phyloP scores from a whole-genome alignment of 2,329 filamentous ascomycete genomes.

The Curvularia lunata region DNA sequence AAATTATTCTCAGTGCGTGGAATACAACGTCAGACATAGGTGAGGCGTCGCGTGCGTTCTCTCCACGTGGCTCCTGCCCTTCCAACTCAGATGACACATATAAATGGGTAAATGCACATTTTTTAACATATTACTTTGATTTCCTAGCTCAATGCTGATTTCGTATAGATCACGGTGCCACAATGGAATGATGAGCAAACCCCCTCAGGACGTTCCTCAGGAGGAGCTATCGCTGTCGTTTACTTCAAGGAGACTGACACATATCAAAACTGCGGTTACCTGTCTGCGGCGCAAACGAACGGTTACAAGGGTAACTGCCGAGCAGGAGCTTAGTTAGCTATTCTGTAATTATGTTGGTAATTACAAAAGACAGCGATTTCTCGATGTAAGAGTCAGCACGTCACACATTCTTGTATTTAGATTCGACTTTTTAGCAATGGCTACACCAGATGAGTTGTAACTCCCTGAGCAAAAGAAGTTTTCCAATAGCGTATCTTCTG shows the following conservation, averaged over 20 bases:
- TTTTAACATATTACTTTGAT: background rate
- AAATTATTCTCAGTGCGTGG: background rate
- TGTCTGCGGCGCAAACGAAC: background rate
- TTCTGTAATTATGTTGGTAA: background rate
- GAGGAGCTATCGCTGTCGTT: slow-evolving; percentile 8
- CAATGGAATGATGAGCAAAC: background rate
- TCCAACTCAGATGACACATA: slow-evolving; percentile 7
- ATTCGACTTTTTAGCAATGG: background rate
- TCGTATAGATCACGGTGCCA: background rate
- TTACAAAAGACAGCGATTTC: background rate
- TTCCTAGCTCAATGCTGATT: background rate
- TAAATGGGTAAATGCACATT: slow-evolving; percentile 1
- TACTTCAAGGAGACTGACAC: slow-evolving; percentile 17
- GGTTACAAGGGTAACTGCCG: background rate
- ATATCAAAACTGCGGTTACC: slow-evolving; percentile 5
- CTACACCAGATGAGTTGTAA: background rate
- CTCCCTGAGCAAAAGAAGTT: background rate
- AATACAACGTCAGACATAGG: rapidly evolving
- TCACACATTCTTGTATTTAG: background rate
- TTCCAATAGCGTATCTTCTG: background rate
- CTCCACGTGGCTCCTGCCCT: background rate
- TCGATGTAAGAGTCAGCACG: background rate
- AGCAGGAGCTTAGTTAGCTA: background rate
- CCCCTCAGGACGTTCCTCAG: background rate
- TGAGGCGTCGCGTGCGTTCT: background rate